Conservation (phyloP, 805 yeast species). For the Hyphopichia homilentoma region DNA sequence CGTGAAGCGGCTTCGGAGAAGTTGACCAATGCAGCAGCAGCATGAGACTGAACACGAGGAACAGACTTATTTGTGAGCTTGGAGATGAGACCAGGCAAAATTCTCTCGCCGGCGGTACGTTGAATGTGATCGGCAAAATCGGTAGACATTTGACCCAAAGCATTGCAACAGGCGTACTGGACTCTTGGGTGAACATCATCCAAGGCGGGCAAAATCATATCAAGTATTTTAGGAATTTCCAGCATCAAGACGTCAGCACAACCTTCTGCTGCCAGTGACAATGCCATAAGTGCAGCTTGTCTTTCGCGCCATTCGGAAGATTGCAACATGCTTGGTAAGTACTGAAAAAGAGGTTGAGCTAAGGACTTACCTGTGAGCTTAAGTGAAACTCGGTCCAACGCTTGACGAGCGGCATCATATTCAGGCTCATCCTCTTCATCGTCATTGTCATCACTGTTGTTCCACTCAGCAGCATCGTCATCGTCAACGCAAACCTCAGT, state of each 20-base stretch:
- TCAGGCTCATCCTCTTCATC: constrained; percentile 79
- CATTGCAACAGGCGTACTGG: constrained; percentile 96
- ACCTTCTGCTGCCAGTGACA: constrained; percentile 96
- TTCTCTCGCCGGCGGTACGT: constrained; percentile 69
- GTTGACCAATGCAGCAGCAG: constrained; percentile 97
- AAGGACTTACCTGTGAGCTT: constrained; percentile 78
- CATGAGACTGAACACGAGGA: constrained; percentile 95
- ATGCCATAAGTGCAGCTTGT: constrained; percentile 95
- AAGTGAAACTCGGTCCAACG: constrained; percentile 87
- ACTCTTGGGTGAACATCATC: constrained; percentile 89
- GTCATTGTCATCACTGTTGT: constrained; percentile 77
- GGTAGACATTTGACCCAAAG: constrained; percentile 93
- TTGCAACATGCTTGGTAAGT: constrained; percentile 76
- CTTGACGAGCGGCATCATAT: constrained; percentile 88
- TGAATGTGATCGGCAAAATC: constrained; percentile 92
- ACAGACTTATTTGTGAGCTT: constrained; percentile 69
- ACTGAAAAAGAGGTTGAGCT: constrained; percentile 83
- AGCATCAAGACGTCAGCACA: constrained; percentile 82
- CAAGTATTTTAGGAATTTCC: constrained; percentile 78
- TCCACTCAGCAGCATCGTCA: constrained; percentile 82
- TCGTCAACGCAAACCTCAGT: constrained; percentile 90
- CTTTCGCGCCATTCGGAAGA: constrained; percentile 88
- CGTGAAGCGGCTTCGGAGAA: constrained; percentile 89
- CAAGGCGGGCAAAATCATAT: constrained; percentile 80
- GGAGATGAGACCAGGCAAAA: constrained; percentile 85